Evolutionary conservation across 2,329 filamentous ascomycete species (phyloP).

Genomic region (Paecilomyces variotii): DNA sequence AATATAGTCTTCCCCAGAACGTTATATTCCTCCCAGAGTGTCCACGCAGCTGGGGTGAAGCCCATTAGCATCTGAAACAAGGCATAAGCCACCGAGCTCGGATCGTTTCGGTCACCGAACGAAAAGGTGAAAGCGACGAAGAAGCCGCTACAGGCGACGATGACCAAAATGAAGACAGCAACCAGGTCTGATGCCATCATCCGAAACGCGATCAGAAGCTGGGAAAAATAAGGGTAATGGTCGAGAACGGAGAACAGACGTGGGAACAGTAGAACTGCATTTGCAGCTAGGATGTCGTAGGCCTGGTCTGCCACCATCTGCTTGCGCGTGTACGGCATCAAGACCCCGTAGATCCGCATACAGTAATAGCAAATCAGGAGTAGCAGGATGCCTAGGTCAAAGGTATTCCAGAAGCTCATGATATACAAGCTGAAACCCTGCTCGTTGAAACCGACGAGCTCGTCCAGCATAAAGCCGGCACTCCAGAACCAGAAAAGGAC

Average conservation of each 20-base stretch:
- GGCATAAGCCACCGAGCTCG: conserved; percentile 71
- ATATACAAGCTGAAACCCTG: conserved; percentile 94
- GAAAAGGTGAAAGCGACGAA: conserved; percentile 90
- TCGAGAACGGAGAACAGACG: conserved; percentile 88
- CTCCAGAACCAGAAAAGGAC: conserved; percentile 97
- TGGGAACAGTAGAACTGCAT: conserved; percentile 81
- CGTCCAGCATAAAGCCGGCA: conserved; percentile 92
- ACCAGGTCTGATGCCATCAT: conserved; percentile 88
- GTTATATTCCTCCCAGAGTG: conserved; percentile 76
- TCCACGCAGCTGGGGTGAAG: conserved; percentile 92
- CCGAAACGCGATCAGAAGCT: conserved; percentile 85
- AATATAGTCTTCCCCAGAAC: conserved; percentile 67
- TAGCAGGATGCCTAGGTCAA: conserved; percentile 82
- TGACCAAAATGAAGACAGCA: conserved; percentile 73
- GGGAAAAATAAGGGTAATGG: conserved; percentile 93
- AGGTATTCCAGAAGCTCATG: conserved; percentile 96
- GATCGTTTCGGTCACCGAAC: conserved; percentile 61
- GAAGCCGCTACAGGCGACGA: conserved; percentile 87
- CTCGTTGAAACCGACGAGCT: conserved; percentile 92
- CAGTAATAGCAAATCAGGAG: conserved; percentile 84
- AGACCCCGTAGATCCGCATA: conserved; percentile 78
- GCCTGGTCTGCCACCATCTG: conserved; percentile 72
- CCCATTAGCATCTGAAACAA: conserved; percentile 94
- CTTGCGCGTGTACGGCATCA: conserved; percentile 63
- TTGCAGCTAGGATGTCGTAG: conserved; percentile 88